Base-by-base conservation (phyloP, 345 rosid genomes). In the Syzygium jambos region DNA sequence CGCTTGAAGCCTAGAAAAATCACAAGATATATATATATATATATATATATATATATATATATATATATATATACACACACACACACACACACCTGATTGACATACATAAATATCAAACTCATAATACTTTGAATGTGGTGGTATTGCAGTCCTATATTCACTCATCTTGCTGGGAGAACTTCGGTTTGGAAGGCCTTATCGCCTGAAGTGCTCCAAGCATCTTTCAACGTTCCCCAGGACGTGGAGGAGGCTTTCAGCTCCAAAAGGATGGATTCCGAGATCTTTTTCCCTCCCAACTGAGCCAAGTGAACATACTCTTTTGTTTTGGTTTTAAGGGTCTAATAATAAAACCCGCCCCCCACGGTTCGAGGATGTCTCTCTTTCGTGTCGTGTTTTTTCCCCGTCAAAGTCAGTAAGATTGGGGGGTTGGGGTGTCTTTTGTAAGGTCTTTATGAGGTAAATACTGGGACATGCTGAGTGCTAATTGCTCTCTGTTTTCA, bases 101-200 rank as follows among this genome's bases (percentile, higher is more conserved):
- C 34, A 55, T 55, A 9, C 54, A 5, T 43, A 43, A 49, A 4
- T 49, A 22, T 80, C 51, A 46, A 57, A 83, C 34, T 51, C 85
- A 83, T 23, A 46, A 4, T 27, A 52, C 15, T 27, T 19, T 25
- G 38, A 34, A 14, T 23, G 41, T 16, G 30, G 41, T 13, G 10
- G 53, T 68, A 23, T 54, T 25, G 91, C 94, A 96, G 99, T 85
- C 99, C 99, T 0, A 90, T 96, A 15, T 97, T 97, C 95, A 96
- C 98, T 27, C 97, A 97, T 87, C 87, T 97, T 92, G 99, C 98
- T 6, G 98, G 99, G 78, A 95, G 91, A 87, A 97, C 96, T 25
- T 93, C 94, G 1, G 93, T 90, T 41, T 95, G 97, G 98, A 96
- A 96, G 93, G 95, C 98, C 2, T 85, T 97, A 88, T 95, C 98